Conservation (phyloP, 2,329 filamentous ascomycete genomes). For the Teratosphaeriaceae sp. region DNA sequence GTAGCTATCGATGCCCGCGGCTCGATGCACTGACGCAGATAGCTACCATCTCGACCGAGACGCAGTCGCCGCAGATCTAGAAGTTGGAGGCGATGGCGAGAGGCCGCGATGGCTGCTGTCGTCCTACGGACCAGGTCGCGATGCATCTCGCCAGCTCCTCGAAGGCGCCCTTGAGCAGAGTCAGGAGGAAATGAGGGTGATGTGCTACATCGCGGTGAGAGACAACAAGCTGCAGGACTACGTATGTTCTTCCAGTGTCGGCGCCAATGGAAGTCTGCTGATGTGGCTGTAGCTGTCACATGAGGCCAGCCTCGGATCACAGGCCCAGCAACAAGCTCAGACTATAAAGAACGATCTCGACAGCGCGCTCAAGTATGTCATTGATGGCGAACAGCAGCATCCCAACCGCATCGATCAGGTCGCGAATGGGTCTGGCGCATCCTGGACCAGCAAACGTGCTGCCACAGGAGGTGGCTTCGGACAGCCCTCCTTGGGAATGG, state of each 20-base stretch:
- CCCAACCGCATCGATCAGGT: constrained; percentile 54
- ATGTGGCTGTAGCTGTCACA: constrained; percentile 5
- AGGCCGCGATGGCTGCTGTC: constrained; percentile 81
- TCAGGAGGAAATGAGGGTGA: constrained; percentile 74
- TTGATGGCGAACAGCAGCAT: constrained; percentile 60
- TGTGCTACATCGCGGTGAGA: constrained; percentile 56
- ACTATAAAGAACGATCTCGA: constrained; percentile 61
- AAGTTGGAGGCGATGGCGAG: constrained; percentile 58
- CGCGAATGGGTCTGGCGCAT: constrained; percentile 4
- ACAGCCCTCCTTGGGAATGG: constrained; percentile 13
- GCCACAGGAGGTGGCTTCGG: constrained; percentile 29
- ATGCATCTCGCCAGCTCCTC: constrained; percentile 76
- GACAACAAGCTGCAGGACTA: constrained; percentile 44
- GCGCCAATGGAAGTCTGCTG: neutral
- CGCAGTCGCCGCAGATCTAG: constrained; percentile 42
- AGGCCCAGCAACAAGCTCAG: constrained; percentile 46
- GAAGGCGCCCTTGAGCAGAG: constrained; percentile 80
- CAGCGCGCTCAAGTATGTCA: constrained; percentile 64
- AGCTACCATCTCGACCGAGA: constrained; percentile 49
- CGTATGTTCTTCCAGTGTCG: constrained; percentile 30
- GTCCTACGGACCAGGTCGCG: constrained; percentile 69
- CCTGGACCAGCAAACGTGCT: too few species aligned
- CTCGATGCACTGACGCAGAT: neutral
- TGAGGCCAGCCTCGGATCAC: constrained; percentile 11
- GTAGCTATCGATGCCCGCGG: too few species aligned